Evolutionary conservation across 2,329 filamentous ascomycete species (phyloP), one percentile per base, ranked within the genome.

Genomic region (Penicillium sp.): DNA sequence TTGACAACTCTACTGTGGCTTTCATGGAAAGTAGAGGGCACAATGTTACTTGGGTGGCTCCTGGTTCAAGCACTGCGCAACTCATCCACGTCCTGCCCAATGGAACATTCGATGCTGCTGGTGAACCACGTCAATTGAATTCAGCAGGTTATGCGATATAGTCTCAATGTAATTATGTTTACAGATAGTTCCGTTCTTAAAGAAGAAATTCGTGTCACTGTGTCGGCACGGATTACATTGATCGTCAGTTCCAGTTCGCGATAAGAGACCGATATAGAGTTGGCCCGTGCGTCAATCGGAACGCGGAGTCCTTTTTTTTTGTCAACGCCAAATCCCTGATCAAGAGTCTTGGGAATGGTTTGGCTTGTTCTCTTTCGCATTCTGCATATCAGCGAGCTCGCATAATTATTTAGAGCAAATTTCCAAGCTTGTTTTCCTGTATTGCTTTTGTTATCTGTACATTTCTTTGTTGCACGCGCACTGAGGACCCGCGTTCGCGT

Each of bases 71-170:
- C 69, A 81, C 87, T 1, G 90, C 90, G 3, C 91, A 96, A 74
- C 88, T 84, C 0, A 73, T 97, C 54, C 80, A 82, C 44, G 74
- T 84, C 54, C 65, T 85, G 48, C 69, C 68, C 0, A 87, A 89
- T 65, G 90, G 89, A 0, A 83, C 80, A 0, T 96, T 95, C 71
- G 89, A 93, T 76, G 90, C 90, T 3, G 90, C 85, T 1, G 84
- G 86, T 1, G 91, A 96, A 73, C 89, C 88, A 24, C 84, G 91
- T 60, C 90, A 93, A 80, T 71, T 76, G 65, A 87, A 89, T 67
- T 90, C 87, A 55, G 90, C 81, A 1, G 90, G 89, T 0, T 82
- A 85, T 65, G 85, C 74, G 3, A 75, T 84, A 27, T 84, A 74
- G 63, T 19, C 29, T 8, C 14, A 48, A 33, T 16, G 24, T 24